These are phyloP conservation scores for Priceomyces fermenticarens DNA, from an alignment of 805 yeast genomes.

Conservation along the genomic window DNA sequence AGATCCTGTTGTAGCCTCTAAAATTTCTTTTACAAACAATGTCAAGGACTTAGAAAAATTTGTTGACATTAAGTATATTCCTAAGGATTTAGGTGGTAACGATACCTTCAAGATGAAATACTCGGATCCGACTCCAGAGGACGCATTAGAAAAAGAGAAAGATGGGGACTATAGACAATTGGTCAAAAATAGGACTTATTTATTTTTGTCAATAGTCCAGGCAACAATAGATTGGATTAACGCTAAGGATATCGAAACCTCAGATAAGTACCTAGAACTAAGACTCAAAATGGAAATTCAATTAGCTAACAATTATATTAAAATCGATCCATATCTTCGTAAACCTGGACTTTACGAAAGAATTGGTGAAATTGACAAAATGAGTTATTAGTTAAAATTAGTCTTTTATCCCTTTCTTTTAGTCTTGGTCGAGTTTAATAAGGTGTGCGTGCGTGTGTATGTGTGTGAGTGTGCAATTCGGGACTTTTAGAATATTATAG, in stretches of 20 bases:
- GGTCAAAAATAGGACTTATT: slow-evolving; percentile 46
- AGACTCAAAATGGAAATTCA: slow-evolving; percentile 52
- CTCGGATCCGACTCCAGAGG: slow-evolving; percentile 61
- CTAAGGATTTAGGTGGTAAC: slow-evolving; percentile 73
- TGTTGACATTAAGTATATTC: slow-evolving; percentile 59
- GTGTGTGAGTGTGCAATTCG: no score
- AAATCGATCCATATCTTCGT: slow-evolving; percentile 75
- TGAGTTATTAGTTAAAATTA: no score
- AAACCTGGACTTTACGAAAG: slow-evolving; percentile 75
- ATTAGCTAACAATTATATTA: slow-evolving; percentile 58
- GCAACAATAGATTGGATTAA: slow-evolving; percentile 76
- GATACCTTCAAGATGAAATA: slow-evolving; percentile 59
- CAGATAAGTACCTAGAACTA: slow-evolving; percentile 44
- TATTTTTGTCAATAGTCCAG: slow-evolving; percentile 51
- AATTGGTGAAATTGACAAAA: slow-evolving; percentile 37
- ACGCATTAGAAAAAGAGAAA: slow-evolving; percentile 31
- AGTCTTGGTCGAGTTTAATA: no score
- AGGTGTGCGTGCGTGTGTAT: no score
- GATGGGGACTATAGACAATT: slow-evolving; percentile 39
- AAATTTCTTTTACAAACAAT: slow-evolving; percentile 78
- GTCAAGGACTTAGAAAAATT: slow-evolving; percentile 62
- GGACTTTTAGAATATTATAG: no score
- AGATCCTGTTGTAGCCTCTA: slow-evolving; percentile 93
- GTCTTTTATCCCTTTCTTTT: no score
- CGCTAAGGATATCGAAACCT: slow-evolving; percentile 45